Evolutionary conservation across 2,329 filamentous ascomycete species (phyloP).

Genomic region (Ceratocystis variospora): DNA sequence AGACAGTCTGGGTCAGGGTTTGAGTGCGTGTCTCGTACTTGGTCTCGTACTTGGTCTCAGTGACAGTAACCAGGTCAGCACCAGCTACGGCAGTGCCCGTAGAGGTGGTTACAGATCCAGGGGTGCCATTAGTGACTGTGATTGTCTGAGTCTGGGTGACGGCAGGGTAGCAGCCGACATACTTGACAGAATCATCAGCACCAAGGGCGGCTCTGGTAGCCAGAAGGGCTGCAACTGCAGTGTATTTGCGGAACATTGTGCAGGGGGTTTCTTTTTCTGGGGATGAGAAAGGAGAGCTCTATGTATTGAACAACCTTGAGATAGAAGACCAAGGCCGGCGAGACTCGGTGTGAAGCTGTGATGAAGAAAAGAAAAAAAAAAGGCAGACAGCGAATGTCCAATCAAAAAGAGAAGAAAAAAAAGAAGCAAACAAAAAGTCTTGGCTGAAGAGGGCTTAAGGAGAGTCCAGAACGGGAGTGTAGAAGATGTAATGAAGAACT

Average conservation of each 20-base stretch:
- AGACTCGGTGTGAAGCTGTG: neutral
- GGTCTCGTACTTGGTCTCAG: conserved; percentile 5
- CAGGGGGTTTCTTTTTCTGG: neutral
- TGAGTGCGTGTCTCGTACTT: conserved; percentile 1
- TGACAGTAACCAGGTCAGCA: neutral
- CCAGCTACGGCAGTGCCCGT: neutral
- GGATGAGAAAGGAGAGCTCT: neutral
- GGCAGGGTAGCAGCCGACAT: conserved; percentile 12
- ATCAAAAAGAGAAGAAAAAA: neutral
- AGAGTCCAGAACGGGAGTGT: neutral
- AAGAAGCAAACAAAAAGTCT: too few relatives aligned
- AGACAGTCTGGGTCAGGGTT: conserved; percentile 9
- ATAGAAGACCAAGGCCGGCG: too few relatives aligned
- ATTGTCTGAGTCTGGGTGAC: conserved; percentile 11
- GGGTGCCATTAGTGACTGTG: neutral
- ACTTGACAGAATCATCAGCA: neutral
- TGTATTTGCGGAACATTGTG: conserved; percentile 17
- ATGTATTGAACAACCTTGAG: too few relatives aligned
- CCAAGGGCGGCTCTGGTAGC: conserved; percentile 9
- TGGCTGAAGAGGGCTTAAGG: too few relatives aligned
- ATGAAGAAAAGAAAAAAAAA: neutral
- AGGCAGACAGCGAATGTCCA: too few relatives aligned
- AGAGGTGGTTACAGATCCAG: neutral
- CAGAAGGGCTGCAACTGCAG: conserved; percentile 11
- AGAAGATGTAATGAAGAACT: neutral